phyloP scores from a whole-genome alignment of 495 filamentous ascomycete species.

The Hypoxylon trugodes region DNA sequence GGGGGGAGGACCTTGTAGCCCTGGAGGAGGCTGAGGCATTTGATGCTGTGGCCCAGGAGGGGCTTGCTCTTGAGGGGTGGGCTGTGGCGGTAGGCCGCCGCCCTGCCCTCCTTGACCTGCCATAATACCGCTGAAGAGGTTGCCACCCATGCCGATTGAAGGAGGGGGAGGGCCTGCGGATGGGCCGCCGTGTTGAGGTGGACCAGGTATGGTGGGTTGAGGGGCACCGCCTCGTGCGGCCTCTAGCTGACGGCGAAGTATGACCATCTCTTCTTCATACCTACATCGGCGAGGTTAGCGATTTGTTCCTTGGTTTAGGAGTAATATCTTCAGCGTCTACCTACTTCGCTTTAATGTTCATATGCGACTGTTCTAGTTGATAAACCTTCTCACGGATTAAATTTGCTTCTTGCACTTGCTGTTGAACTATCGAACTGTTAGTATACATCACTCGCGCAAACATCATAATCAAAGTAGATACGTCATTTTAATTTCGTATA shows the following conservation, averaged over 20 bases:
- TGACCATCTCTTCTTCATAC: slow-evolving; percentile 89
- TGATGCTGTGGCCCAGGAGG: slow-evolving; percentile 61
- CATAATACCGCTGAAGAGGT: slow-evolving; percentile 96
- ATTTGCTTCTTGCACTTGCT: slow-evolving; percentile 91
- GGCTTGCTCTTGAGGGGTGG: slow-evolving; percentile 66
- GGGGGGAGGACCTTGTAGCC: slow-evolving; percentile 68
- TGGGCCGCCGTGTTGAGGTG: slow-evolving; percentile 76
- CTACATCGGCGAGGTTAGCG: slow-evolving; percentile 54
- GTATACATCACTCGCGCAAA: background rate
- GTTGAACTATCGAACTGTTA: slow-evolving; percentile 66
- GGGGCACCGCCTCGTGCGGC: slow-evolving; percentile 72
- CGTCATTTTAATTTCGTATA: background rate
- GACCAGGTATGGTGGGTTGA: slow-evolving; percentile 68
- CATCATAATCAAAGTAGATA: background rate
- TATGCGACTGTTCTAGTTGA: slow-evolving; percentile 85
- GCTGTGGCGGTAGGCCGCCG: slow-evolving; percentile 84
- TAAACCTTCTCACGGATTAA: slow-evolving; percentile 91
- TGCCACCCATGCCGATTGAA: slow-evolving; percentile 88
- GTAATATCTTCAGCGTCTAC: slow-evolving; percentile 35
- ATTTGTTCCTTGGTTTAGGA: background rate
- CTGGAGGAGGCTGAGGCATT: slow-evolving; percentile 71
- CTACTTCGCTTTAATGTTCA: slow-evolving; percentile 89
- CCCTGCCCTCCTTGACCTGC: slow-evolving; percentile 86
- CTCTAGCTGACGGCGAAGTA: slow-evolving; percentile 89
- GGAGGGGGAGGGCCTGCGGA: slow-evolving; percentile 81